Base-by-base conservation (phyloP, 2,329 filamentous ascomycete species). In the Alternaria brassicicola region DNA sequence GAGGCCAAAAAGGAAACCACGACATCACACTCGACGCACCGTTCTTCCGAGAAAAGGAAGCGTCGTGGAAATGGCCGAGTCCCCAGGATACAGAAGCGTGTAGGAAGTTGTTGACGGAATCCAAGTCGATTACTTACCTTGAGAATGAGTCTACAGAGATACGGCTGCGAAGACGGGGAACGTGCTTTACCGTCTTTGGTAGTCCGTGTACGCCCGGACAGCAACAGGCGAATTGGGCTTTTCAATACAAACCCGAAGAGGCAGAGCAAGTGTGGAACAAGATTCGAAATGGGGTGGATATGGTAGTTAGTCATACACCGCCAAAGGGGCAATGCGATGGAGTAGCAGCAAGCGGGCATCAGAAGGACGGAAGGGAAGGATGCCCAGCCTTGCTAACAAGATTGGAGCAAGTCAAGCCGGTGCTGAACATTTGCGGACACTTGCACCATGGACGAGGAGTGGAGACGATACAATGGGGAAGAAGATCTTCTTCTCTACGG, bases 301-400 rank as follows among this genome's bases (percentile, higher is more conserved):
- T 93, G 38, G 79, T 92, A 1, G 79, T 93, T 26, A 91, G 89
- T 2, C 89, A 93, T 71, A 89, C 88, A 0, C 90, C 90, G 12
- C 83, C 89, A 0, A 80, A 79, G 59, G 82, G 78, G 1, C 85
- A 89, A 69, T 81, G 84, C 60, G 89, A 92, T 62, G 55, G 52
- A 10, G 51, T 55, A 13, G 23, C 35, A 25, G 46, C 19, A 23
- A 33, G 19, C 5, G 13, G 30, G 5, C 19, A 42, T 21, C 55
- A 39, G 19, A 74, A 76, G 55, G 69, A 71, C 33, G 57, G 61
- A 15, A 59, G 62, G 59, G 76, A 78, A 23, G 90, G 90, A 2
- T 93, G 89, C 68, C 82, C 86, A 64, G 81, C 79, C 13, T 80
- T 93, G 13, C 77, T 83, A 8, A 78, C 80, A 50, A 81, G 83